Evolutionary conservation across 305 asterid genomes (phyloP), one percentile per base, ranked within the genome.

Genomic region (Euphrasia arctica): DNA sequence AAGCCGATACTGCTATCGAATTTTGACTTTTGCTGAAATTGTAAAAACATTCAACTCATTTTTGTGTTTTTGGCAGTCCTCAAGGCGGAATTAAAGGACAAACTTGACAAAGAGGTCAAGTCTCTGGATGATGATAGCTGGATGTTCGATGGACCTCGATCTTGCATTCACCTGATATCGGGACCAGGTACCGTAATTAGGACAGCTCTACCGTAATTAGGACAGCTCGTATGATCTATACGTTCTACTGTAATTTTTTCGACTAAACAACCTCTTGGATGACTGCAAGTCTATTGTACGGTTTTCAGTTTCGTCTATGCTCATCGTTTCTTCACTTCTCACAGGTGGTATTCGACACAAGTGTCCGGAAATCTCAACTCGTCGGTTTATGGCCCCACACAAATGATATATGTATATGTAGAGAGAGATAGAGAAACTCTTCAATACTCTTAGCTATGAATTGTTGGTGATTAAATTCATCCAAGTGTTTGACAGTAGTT

Each of bases 71-170:
- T 49, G 75, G 71, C 82, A 92, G 97, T 75, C 65, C 79, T 92
- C 29, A 92, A 81, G 79, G 74, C 95, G n/a, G 98, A 89, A 68
- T 65, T 87, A 72, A 79, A 83, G 85, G 91, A 74, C 14, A 74
- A 83, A 48, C 88, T 92, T 14, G 77, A 81, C 70, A 85, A 87
- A 74, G 93, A 82, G 85, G 96, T 89, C 36, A 92, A 87, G 66
- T 89, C 96, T 64, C 75, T 89, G 45, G 95, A 92, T 57, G 97
- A 92, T 67, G 97, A 92, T 80, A 79, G 88, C 80, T 92, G 97
- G 98, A 92, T 89, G 97, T 89, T 89, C 55, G 98, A 92, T 50
- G 96, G 95, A 42, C 98, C 98, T 70, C 85, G 98, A 64, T 92
- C 96, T 59, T 86, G 90, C 55, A 79, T 91, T 58, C 83, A 91